Percentiles rank a stretch among this genome's conserved stretches.
These are phyloP conservation scores for Jackrogersella multiformis DNA, from an alignment of 495 filamentous ascomycete species.

Conservation along the genomic window DNA sequence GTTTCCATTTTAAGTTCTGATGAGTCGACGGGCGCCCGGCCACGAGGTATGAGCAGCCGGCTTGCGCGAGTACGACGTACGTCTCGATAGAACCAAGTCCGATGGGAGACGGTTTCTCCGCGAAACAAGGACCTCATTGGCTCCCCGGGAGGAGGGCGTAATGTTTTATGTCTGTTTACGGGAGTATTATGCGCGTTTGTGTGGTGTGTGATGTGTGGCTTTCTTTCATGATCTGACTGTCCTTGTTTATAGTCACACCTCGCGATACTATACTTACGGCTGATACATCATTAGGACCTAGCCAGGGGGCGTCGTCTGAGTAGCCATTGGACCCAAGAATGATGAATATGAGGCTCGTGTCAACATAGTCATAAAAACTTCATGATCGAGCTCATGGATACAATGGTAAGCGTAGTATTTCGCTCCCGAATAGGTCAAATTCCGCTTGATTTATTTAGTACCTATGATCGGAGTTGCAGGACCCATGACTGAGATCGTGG, in stretches of 20 bases:
- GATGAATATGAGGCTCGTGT: constrained; percentile 30
- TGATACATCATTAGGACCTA: constrained; percentile 5
- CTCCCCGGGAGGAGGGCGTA: constrained; percentile 7
- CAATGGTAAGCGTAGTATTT: constrained; percentile 20
- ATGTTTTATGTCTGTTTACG: constrained; percentile 40
- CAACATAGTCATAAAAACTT: constrained; percentile 23
- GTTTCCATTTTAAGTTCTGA: constrained; percentile 40
- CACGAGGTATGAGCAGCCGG: constrained; percentile 15
- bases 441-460: constrained; percentile 6
- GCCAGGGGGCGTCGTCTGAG: constrained; percentile 3
- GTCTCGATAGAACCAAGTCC: constrained; percentile 6
- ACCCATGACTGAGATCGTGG: not conserved
- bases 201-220: constrained; percentile 22
- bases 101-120: constrained; percentile 12
- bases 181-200: constrained; percentile 33
- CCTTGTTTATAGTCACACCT: constrained; percentile 27
- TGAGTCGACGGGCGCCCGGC: constrained; percentile 10
- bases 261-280: constrained; percentile 21
- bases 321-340: constrained; percentile 1
- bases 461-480: constrained; percentile 12
- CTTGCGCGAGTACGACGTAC: constrained; percentile 15
- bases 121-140: constrained; percentile 15
- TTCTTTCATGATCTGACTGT: constrained; percentile 38
- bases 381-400: constrained; percentile 23
- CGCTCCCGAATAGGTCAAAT: constrained; percentile 5